These are phyloP conservation scores for Pyrenophora teres DNA, from an alignment of 2,329 filamentous ascomycete genomes.

Conservation along the genomic window DNA sequence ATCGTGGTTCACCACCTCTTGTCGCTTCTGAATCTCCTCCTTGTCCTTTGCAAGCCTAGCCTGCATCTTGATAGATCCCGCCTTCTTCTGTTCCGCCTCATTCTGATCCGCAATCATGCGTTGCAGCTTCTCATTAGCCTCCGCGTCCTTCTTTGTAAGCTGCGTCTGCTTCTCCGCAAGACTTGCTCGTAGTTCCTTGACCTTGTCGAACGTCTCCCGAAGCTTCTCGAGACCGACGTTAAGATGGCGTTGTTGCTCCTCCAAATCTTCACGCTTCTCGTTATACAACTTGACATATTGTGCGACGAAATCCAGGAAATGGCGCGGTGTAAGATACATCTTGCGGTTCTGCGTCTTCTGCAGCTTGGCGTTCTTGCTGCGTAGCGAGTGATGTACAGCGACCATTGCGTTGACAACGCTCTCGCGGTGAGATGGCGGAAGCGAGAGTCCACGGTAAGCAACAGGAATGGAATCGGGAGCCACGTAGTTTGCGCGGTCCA, in stretches of 20 bases:
- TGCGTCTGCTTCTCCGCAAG: slow-evolving; percentile 93
- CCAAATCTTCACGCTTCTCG: slow-evolving; percentile 96
- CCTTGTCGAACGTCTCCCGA: slow-evolving; percentile 94
- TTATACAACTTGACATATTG: slow-evolving; percentile 98
- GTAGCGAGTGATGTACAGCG: slow-evolving; percentile 94
- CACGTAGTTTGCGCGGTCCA: slow-evolving; percentile 83
- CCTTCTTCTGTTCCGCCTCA: slow-evolving; percentile 90
- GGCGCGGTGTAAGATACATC: slow-evolving; percentile 92
- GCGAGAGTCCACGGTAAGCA: slow-evolving; percentile 80
- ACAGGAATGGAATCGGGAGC: slow-evolving; percentile 92
- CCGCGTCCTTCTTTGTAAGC: slow-evolving; percentile 88
- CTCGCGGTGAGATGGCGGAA: slow-evolving; percentile 89
- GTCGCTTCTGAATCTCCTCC: slow-evolving; percentile 79
- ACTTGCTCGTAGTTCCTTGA: slow-evolving; percentile 86
- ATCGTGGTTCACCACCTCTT: slow-evolving; percentile 83
- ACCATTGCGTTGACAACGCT: slow-evolving; percentile 98
- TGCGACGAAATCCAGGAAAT: slow-evolving; percentile 97
- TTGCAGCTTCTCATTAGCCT: slow-evolving; percentile 96
- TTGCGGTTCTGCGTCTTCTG: slow-evolving; percentile 89
- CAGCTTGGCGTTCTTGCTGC: slow-evolving; percentile 84
- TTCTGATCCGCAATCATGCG: slow-evolving; percentile 96
- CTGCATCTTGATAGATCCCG: slow-evolving; percentile 86
- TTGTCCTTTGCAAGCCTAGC: slow-evolving; percentile 86
- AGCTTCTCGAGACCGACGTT: slow-evolving; percentile 98
- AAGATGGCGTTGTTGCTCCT: slow-evolving; percentile 97